Percentiles rank a stretch among this genome's conserved stretches.
Conservation (phyloP, 768 basidiomycete genomes). For the Lactarius hengduanensis region DNA sequence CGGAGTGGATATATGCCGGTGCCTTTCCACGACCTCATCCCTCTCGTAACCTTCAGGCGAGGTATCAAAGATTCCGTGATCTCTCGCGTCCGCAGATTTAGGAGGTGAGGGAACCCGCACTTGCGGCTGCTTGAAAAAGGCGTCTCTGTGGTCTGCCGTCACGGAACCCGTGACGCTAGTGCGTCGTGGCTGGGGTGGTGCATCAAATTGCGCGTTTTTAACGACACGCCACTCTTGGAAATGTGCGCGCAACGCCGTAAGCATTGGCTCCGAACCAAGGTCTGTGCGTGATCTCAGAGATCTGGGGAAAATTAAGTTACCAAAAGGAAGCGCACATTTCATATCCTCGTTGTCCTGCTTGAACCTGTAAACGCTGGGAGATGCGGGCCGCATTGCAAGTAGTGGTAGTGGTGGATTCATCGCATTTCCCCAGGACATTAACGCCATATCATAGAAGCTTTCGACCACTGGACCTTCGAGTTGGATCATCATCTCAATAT, state of each 20-base stretch:
- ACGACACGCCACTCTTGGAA: slow-evolving; percentile 12
- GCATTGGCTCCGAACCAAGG: slow-evolving; percentile 10
- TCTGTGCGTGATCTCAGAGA: slow-evolving; percentile 8
- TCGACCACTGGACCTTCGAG: slow-evolving; percentile 71
- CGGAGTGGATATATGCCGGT: not conserved
- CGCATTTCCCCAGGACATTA: slow-evolving; percentile 57
- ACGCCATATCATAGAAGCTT: slow-evolving; percentile 64
- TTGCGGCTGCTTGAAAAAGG: slow-evolving; percentile 5
- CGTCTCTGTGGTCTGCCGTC: not conserved
- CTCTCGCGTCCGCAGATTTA: not conserved
- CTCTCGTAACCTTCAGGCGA: not conserved
- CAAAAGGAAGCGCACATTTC: slow-evolving; percentile 28
- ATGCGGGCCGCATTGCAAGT: slow-evolving; percentile 36
- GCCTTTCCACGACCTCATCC: not conserved
- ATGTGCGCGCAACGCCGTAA: slow-evolving; percentile 9
- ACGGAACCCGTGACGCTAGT: not conserved
- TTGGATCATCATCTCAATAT: slow-evolving; percentile 63
- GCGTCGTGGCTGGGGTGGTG: not conserved
- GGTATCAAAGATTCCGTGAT: not conserved
- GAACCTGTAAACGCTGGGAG: slow-evolving; percentile 42
- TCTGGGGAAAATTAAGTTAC: not conserved
- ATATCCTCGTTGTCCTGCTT: slow-evolving; percentile 35
- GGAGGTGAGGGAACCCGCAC: slow-evolving; percentile 4
- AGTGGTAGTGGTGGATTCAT: slow-evolving; percentile 48
- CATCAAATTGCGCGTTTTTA: slow-evolving; percentile 3